Percentiles rank a stretch among this genome's conserved stretches.
These are phyloP conservation scores for Phytophthora megakarya DNA, from an alignment of 352 stramenopile genomes.

Conservation along the genomic window DNA sequence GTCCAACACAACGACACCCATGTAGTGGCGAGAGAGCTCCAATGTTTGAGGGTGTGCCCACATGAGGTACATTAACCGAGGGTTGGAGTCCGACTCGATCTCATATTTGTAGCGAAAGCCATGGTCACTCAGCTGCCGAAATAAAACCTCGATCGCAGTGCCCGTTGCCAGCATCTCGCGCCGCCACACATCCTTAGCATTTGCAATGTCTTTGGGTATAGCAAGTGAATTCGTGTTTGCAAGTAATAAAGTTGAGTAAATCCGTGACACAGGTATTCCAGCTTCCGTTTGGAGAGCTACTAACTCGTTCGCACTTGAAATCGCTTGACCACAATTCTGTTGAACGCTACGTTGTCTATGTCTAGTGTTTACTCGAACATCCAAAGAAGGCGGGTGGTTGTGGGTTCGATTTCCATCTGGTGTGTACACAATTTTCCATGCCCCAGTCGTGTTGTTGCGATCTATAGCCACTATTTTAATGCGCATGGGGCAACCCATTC, in stretches of 20 bases:
- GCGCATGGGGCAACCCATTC: background rate
- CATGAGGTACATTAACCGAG: conserved; percentile 11
- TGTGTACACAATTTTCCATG: background rate
- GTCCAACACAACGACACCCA: conserved; percentile 13
- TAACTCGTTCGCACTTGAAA: too few species aligned
- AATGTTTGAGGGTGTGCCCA: conserved; percentile 9
- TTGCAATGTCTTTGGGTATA: background rate
- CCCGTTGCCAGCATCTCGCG: background rate
- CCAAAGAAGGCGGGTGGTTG: background rate
- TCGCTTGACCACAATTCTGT: too few species aligned
- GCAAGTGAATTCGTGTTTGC: background rate
- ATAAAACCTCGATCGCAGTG: background rate
- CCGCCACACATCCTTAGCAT: background rate
- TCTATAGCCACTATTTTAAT: background rate
- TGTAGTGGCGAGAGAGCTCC: background rate
- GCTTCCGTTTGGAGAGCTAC: too few species aligned
- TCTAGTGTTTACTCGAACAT: background rate
- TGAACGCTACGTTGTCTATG: background rate
- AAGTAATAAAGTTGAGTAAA: too few species aligned
- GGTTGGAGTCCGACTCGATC: background rate
- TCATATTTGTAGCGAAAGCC: conserved; percentile 2
- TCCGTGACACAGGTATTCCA: background rate
- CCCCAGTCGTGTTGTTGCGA: background rate
- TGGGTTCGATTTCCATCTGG: background rate
- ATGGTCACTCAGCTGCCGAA: background rate